phyloP scores from a whole-genome alignment of 2,329 filamentous ascomycete species.

The Aspergillus tubingensis region DNA sequence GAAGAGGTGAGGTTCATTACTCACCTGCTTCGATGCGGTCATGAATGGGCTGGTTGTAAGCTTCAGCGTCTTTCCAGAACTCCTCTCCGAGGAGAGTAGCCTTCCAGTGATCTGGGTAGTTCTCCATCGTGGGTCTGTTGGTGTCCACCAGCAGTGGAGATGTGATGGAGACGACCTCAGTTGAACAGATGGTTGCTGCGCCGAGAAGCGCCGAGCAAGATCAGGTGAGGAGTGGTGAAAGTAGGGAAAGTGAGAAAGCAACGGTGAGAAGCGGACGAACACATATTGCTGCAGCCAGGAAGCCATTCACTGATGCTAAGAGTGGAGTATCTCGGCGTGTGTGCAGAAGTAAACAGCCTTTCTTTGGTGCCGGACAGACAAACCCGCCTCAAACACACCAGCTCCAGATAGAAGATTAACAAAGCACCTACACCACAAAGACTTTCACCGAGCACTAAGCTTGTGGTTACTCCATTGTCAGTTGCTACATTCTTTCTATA shows the following conservation, averaged over 20 bases:
- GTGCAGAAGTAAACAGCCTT: background rate
- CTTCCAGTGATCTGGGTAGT: slow-evolving; percentile 28
- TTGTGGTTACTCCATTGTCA: background rate
- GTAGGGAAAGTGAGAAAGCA: background rate
- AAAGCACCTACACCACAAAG: background rate
- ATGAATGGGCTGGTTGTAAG: slow-evolving; percentile 18
- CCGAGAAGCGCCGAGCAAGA: background rate
- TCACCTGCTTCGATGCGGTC: slow-evolving; percentile 22
- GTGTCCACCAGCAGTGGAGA: background rate
- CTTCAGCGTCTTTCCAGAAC: slow-evolving; percentile 33
- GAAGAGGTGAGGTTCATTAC: background rate
- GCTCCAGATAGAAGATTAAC: background rate
- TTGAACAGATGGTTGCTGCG: background rate
- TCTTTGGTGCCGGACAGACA: background rate
- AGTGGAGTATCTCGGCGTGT: background rate
- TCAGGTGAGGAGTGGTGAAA: background rate
- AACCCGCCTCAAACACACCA: background rate
- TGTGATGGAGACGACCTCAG: background rate
- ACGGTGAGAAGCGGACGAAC: background rate
- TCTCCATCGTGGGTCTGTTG: slow-evolving; percentile 19
- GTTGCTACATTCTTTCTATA: background rate
- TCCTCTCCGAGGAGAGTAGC: slow-evolving; percentile 28
- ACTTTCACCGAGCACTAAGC: background rate
- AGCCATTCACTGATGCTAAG: background rate
- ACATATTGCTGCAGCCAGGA: background rate